Conservation (phyloP, 2,329 filamentous ascomycete genomes). For the Mariannaea elegans region DNA sequence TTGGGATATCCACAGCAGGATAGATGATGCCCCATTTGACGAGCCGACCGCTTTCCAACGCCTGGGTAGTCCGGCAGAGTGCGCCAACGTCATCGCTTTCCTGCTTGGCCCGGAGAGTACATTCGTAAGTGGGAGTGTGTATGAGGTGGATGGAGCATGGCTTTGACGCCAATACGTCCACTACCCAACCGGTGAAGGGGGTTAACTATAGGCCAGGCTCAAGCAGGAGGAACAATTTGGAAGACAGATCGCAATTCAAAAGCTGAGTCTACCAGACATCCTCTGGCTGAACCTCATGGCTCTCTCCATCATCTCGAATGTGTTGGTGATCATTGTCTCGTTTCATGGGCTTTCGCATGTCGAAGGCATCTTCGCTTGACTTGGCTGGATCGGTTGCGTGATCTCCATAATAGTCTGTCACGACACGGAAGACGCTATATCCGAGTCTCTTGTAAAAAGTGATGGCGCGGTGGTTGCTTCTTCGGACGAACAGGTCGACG, state of each 20-base stretch:
- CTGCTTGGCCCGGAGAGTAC: constrained; percentile 47
- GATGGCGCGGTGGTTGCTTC: constrained; percentile 88
- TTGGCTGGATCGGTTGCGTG: constrained; percentile 72
- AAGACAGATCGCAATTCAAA: constrained; percentile 3
- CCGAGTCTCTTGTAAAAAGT: constrained; percentile 90
- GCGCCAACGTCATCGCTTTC: constrained; percentile 47
- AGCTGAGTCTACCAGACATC: constrained; percentile 76
- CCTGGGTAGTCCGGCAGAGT: constrained; percentile 52
- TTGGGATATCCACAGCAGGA: constrained; percentile 46
- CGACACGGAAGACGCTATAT: constrained; percentile 88
- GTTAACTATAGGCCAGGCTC: background rate
- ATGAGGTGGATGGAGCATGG: constrained; percentile 57
- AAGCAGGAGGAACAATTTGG: constrained; percentile 41
- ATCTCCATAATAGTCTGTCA: constrained; percentile 93
- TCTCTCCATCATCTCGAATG: constrained; percentile 82
- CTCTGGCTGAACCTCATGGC: constrained; percentile 78
- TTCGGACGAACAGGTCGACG: constrained; percentile 91
- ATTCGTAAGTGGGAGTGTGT: constrained; percentile 50
- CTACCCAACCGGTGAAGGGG: background rate
- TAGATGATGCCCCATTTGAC: constrained; percentile 51
- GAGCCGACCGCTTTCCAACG: constrained; percentile 54
- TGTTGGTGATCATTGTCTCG: constrained; percentile 81
- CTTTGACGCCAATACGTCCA: constrained; percentile 31
- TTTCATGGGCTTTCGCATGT: constrained; percentile 93
- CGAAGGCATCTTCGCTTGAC: constrained; percentile 85